Base-by-base conservation (phyloP, 495 filamentous ascomycete genomes). In the Arthonia radiata region DNA sequence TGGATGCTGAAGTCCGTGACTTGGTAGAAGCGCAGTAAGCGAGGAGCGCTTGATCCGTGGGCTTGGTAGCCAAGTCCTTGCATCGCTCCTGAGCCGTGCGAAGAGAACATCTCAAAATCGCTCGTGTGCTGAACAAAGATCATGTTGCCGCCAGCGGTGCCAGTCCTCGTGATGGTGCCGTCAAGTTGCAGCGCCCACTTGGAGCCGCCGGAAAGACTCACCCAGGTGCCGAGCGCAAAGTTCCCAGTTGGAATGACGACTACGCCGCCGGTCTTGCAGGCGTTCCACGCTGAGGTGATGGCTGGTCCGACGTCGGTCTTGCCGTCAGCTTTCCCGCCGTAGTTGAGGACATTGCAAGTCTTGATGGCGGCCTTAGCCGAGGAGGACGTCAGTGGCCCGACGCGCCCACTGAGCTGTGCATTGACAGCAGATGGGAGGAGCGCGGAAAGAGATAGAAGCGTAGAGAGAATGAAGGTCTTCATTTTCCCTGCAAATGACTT, bases 31-130 rank as follows among this genome's bases (percentile, higher is more conserved):
- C 53, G 44, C 15, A 57, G 32, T 22, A 56, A 37, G 6, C 52
- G 41, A n/a, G 49, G 36, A 1, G 45, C 46, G 11, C 7, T 22
- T 6, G 33, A 29, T 17, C 37, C 34, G 15, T 50, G 42, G 14
- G 44, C 48, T 30, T 49, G 35, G 35, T 62, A 63, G 2, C 60
- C 59, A 12, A 48, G 43, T 4, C 60, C 59, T 34, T 64, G 55
- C 10, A 63, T 49, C 1, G 60, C 56, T 23, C 57, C 59, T 19
- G 47, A 31, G 4, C 44, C 50, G 15, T 48, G 61, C 15, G 49
- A 49, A 13, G 44, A 52, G 38, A 53, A 60, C 14, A 64, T 30
- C 35, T 64, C 59, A 30, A 63, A 57, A 31, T 64, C 54, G 24
- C 29, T 50, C 13, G 52, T 42, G 13, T 56, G 39, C 32, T 55